phyloP scores from a whole-genome alignment of 352 stramenopile genomes.

The Globisporangium cederbergense region DNA sequence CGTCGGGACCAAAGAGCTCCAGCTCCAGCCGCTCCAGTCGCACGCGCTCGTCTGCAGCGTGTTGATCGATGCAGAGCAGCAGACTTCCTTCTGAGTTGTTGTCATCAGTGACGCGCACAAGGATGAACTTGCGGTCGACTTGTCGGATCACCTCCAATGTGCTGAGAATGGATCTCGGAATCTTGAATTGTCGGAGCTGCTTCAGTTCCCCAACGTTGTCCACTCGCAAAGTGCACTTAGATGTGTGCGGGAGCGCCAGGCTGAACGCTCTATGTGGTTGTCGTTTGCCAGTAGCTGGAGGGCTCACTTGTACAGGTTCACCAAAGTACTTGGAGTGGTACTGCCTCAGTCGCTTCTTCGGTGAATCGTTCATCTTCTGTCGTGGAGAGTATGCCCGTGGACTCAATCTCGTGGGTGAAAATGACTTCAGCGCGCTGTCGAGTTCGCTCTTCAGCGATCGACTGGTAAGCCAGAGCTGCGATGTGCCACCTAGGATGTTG shows the following conservation, averaged over 20 bases:
- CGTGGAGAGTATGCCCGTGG: no score
- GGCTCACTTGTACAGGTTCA: neutral
- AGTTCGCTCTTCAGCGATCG: conserved; percentile 8
- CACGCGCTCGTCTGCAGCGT: conserved; percentile 89
- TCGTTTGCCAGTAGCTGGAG: neutral
- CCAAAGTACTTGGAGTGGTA: conserved; percentile 12
- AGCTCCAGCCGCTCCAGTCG: conserved; percentile 81
- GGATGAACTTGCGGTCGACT: conserved; percentile 90
- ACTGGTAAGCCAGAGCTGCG: conserved; percentile 14
- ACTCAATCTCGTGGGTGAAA: neutral
- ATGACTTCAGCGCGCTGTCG: neutral
- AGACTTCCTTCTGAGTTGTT: conserved; percentile 25
- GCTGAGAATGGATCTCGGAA: conserved; percentile 68
- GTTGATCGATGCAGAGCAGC: conserved; percentile 87
- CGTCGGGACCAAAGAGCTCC: conserved; percentile 50
- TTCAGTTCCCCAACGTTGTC: conserved; percentile 29
- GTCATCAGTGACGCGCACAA: conserved; percentile 39
- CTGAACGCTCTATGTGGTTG: neutral
- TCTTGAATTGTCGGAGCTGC: conserved; percentile 33
- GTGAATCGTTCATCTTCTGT: neutral
- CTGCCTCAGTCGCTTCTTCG: neutral
- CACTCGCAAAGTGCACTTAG: conserved; percentile 25
- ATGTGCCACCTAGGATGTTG: neutral
- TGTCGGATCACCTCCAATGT: conserved; percentile 79
- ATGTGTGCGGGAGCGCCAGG: conserved; percentile 2